These are phyloP conservation scores for Calonectria naviculata DNA, from an alignment of 2,329 filamentous ascomycete species.

Conservation along the genomic window DNA sequence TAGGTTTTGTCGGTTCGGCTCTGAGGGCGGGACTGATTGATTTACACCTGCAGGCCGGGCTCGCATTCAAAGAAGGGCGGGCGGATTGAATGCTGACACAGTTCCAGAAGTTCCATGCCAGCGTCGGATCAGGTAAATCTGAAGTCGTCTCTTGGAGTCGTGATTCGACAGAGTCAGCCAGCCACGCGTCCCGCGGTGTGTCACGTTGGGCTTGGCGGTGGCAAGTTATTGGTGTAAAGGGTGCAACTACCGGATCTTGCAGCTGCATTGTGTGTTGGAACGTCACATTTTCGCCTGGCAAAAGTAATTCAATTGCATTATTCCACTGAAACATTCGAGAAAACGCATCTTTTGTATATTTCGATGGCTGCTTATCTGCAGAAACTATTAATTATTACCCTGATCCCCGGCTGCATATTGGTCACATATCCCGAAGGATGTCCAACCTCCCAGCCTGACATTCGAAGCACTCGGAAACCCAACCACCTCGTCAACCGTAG, in stretches of 20 bases:
- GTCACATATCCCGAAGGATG: conserved; percentile 8
- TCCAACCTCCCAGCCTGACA: conserved; percentile 5
- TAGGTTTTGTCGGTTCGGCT: background rate
- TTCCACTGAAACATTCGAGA: background rate
- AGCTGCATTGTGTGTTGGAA: background rate
- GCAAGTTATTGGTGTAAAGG: background rate
- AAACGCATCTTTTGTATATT: background rate
- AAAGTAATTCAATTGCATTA: background rate
- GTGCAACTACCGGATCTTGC: background rate
- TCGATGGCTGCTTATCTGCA: conserved; percentile 10
- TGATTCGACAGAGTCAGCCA: background rate
- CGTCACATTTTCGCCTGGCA: background rate
- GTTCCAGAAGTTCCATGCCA: conserved; percentile 11
- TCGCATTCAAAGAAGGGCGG: background rate
- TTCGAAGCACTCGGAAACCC: conserved; percentile 4
- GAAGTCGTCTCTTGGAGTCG: background rate
- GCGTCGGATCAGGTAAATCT: background rate
- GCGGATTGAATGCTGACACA: background rate
- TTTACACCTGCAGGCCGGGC: background rate
- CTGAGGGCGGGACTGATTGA: background rate
- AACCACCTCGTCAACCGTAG: conserved; percentile 22
- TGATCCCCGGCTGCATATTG: conserved; percentile 19
- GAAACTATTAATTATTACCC: conserved; percentile 28
- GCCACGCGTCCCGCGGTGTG: conserved; percentile 27
- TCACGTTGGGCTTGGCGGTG: conserved; percentile 34